Evolutionary conservation across 768 basidiomycete genomes (phyloP).

Genomic region (Pleurotus giganteus): DNA sequence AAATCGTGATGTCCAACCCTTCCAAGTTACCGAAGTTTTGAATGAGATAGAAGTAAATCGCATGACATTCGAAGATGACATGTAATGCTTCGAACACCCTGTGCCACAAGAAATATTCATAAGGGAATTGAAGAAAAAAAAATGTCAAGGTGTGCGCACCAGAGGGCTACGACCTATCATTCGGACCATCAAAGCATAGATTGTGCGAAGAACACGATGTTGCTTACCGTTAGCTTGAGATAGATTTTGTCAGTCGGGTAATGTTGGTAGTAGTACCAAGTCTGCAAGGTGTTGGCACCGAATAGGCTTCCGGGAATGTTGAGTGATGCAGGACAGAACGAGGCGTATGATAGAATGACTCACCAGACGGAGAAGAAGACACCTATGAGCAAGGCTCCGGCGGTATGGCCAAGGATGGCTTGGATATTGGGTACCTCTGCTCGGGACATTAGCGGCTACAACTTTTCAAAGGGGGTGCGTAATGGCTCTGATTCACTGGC

Average conservation of each 20-base stretch:
- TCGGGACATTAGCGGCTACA: no score
- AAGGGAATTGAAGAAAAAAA: not conserved
- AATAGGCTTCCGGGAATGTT: not conserved
- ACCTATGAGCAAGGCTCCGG: not conserved
- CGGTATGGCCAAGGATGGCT: no score
- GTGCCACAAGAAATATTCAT: not conserved
- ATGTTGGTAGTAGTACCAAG: not conserved
- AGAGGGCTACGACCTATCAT: not conserved
- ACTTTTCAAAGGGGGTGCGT: no score
- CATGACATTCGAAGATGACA: not conserved
- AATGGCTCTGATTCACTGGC: no score
- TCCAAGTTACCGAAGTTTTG: not conserved
- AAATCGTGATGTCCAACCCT: not conserved
- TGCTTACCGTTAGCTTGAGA: not conserved
- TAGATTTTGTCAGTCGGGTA: not conserved
- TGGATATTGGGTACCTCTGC: no score
- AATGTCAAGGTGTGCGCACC: not conserved
- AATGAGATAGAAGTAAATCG: not conserved
- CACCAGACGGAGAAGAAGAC: not conserved
- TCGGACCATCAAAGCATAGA: no score
- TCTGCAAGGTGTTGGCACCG: not conserved
- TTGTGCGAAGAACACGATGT: not conserved
- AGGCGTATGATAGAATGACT: not conserved
- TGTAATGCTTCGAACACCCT: not conserved
- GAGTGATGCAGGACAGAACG: no score